A percentile compares a stretch with the other conserved stretches of the same genome.
Evolutionary conservation across 163 green algal genomes (phyloP).

Genomic region (Chlamydomonas reinhardtii): DNA sequence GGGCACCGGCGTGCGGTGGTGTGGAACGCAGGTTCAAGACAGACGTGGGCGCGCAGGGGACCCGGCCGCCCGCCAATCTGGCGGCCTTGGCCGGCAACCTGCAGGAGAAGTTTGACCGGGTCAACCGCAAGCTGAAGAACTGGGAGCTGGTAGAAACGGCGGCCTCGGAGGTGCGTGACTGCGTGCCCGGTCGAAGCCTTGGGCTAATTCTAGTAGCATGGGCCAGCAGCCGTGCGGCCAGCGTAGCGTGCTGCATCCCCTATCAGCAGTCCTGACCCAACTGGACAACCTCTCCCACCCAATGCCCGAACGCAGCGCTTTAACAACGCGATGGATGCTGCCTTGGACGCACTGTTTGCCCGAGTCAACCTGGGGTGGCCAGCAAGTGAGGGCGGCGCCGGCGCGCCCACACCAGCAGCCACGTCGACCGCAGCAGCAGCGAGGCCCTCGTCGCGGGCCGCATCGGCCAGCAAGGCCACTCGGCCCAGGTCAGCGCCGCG

Average conservation of each 20-base stretch:
- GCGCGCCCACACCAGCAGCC: too few relatives aligned
- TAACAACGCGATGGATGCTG: constrained; percentile 27
- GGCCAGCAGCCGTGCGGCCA: too few relatives aligned
- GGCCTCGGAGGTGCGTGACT: constrained; percentile 8
- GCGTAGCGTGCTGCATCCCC: too few relatives aligned
- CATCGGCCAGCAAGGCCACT: too few relatives aligned
- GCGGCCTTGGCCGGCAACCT: not conserved
- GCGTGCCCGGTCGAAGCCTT: too few relatives aligned
- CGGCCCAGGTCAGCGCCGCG: too few relatives aligned
- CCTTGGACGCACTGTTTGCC: constrained; percentile 19
- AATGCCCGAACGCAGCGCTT: constrained; percentile 18
- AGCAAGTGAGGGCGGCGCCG: not conserved
- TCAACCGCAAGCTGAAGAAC: constrained; percentile 45
- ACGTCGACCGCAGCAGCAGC: not conserved
- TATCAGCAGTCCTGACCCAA: too few relatives aligned
- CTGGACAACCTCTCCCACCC: too few relatives aligned
- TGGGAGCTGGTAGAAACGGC: constrained; percentile 27
- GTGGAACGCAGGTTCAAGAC: constrained; percentile 42
- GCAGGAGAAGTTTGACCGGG: constrained; percentile 38
- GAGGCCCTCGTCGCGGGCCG: too few relatives aligned
- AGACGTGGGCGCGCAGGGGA: not conserved
- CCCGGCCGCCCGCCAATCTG: not conserved
- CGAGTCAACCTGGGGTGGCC: constrained; percentile 25
- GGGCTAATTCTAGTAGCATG: too few relatives aligned
- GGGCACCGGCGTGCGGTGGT: too few relatives aligned